phyloP scores from a whole-genome alignment of 257 asterid genomes.

The Nicotiana sylvestris region DNA sequence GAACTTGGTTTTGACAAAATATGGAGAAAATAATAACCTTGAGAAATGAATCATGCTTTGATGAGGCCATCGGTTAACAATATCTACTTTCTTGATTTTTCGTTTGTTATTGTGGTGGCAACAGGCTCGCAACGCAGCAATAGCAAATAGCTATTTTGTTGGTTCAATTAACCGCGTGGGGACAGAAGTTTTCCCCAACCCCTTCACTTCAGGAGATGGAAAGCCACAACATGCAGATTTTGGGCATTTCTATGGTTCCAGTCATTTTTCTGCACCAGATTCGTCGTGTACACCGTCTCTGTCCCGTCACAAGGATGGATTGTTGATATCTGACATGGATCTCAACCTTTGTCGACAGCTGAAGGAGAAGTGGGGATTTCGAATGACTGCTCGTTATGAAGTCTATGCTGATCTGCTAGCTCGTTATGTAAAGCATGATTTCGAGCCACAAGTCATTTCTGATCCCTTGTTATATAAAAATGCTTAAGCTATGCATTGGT shows the following conservation, averaged over 20 bases:
- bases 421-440: conserved; percentile 67
- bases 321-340: conserved; percentile 77
- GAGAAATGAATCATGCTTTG: neutral
- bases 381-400: conserved; percentile 92
- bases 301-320: conserved; percentile 68
- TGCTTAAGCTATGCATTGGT: conserved; percentile 12
- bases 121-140: conserved; percentile 97
- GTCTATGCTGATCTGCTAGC: conserved; percentile 58
- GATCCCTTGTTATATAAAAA: conserved; percentile 68
- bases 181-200: conserved; percentile 78
- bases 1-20: neutral
- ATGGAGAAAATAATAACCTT: neutral
- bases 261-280: conserved; percentile 85
- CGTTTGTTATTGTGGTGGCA: conserved; percentile 14
- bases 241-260: conserved; percentile 95
- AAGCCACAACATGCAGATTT: conserved; percentile 84
- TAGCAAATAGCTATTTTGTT: conserved; percentile 83
- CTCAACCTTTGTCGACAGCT: conserved; percentile 85
- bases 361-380: conserved; percentile 95
- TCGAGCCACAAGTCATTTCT: conserved; percentile 76
- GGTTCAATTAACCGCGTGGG: conserved; percentile 91
- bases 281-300: conserved; percentile 89
- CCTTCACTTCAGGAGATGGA: conserved; percentile 96
- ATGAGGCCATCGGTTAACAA: neutral
- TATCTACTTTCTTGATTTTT: neutral